Evolutionary conservation across 148 eudicot species (phyloP).

Genomic region (Spergularia bocconei): DNA sequence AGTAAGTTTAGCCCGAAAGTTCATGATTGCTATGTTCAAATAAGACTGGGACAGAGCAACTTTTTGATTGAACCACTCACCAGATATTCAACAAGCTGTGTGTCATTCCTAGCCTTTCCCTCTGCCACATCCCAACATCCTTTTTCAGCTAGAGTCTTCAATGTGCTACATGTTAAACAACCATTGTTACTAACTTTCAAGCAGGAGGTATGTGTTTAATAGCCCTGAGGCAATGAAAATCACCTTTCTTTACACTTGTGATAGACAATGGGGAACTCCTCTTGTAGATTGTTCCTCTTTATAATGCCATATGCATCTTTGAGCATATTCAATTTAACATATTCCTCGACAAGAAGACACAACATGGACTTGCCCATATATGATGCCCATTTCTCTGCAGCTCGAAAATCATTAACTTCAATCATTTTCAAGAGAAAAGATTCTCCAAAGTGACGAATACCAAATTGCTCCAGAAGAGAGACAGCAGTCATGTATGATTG

Average conservation of each 20-base stretch:
- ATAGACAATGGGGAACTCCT: slow-evolving; percentile 79
- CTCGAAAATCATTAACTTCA: slow-evolving; percentile 60
- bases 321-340: slow-evolving; percentile 53
- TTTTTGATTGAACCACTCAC: slow-evolving; percentile 36
- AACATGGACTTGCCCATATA: slow-evolving; percentile 77
- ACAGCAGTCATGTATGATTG: slow-evolving; percentile 78
- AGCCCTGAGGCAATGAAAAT: slow-evolving; percentile 21
- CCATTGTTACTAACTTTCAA: slow-evolving; percentile 16
- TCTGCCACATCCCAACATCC: slow-evolving; percentile 98
- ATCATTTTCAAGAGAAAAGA: slow-evolving; percentile 58
- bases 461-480: slow-evolving; percentile 67
- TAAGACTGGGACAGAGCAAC: neutral
- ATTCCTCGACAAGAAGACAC: slow-evolving; percentile 64
- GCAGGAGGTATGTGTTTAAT: slow-evolving; percentile 10
- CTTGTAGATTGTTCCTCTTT: slow-evolving; percentile 67
- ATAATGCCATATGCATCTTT: slow-evolving; percentile 65
- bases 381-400: slow-evolving; percentile 98
- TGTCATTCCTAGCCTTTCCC: slow-evolving; percentile 55
- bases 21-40: no score
- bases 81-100: slow-evolving; percentile 78
- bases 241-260: slow-evolving; percentile 90
- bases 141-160: slow-evolving; percentile 92
- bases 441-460: slow-evolving; percentile 57
- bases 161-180: slow-evolving; percentile 48
- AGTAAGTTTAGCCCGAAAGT: no score